Base-by-base conservation (phyloP, 192 early-diverging fungal genomes). In the Linnemannia elongata region DNA sequence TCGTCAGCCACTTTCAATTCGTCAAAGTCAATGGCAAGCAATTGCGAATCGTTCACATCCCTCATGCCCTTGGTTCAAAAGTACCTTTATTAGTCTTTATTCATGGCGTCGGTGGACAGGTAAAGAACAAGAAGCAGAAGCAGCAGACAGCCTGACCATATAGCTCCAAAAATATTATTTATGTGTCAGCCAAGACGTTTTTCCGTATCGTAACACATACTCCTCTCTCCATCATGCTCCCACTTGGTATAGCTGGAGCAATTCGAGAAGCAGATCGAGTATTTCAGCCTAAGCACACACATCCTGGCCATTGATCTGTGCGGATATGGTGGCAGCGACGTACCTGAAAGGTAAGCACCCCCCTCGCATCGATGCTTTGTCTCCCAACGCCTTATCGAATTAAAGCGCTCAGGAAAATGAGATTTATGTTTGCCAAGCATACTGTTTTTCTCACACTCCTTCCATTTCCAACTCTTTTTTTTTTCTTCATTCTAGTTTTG, bases 71-170 rank as follows among this genome's bases (percentile, higher is more conserved):
- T 27, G 92, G 91, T 2, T 89, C 85, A 35, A 90, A 88, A 77
- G 91, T 92, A 33, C 92, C 92, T 36, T 74, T 93, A 4, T 63
- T 93, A 24, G 90, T 92, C 18, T 92, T 93, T 76, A 92, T 93
- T 38, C 92, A 93, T 75, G 92, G 92, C 18, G 77, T 93, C 13
- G 92, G 92, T 54, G 92, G 90, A 41, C 92, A 93, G 89, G 92
- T 92, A 89, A 81, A n/a, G 22, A 41, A 66, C 17, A 55, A 76
- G 22, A 30, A 39, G 24, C 18, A 39, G 75, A 10, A 5, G 20
- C 33, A 9, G 35, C 54, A n/a, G 52, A 49, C 3, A 39, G 38
- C 38, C 6, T 39, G 38, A 38, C 18, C 15, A 55, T 60, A 49
- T 17, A 7, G 38, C 35, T 66, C 3, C 69, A 44, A 69, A n/a